Evolutionary conservation across 495 filamentous ascomycete species (phyloP).

Genomic region (Daldinia concentrica): DNA sequence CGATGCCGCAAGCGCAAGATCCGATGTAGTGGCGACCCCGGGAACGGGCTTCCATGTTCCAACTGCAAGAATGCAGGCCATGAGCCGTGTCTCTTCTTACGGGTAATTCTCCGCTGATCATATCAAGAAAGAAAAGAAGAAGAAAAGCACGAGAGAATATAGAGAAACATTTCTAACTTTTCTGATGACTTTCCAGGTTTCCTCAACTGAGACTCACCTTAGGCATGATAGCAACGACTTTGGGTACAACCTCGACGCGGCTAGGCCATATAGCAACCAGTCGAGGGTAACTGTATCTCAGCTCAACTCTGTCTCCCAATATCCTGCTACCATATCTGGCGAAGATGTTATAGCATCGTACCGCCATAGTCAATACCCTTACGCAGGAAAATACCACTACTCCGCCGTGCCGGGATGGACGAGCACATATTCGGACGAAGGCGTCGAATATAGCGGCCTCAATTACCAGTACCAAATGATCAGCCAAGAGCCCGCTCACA

Average conservation of each 20-base stretch:
- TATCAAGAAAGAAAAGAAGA: slow-evolving; percentile 7
- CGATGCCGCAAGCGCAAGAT: slow-evolving; percentile 96
- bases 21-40: slow-evolving; percentile 88
- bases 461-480: slow-evolving; percentile 47
- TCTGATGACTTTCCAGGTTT: slow-evolving; percentile 52
- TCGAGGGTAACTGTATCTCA: slow-evolving; percentile 45
- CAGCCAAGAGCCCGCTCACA: slow-evolving; percentile 44
- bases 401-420: slow-evolving; percentile 48
- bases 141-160: slow-evolving; percentile 6
- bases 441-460: slow-evolving; percentile 52
- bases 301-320: slow-evolving; percentile 36
- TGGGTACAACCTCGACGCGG: slow-evolving; percentile 52
- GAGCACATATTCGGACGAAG: slow-evolving; percentile 49
- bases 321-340: slow-evolving; percentile 41
- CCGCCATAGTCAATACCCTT: slow-evolving; percentile 46
- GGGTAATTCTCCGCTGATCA: slow-evolving; percentile 64
- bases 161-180: slow-evolving; percentile 27
- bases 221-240: slow-evolving; percentile 51
- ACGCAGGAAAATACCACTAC: slow-evolving; percentile 49
- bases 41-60: slow-evolving; percentile 76
- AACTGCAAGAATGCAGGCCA: slow-evolving; percentile 82
- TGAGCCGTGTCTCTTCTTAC: slow-evolving; percentile 77
- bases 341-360: slow-evolving; percentile 47
- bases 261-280: slow-evolving; percentile 50
- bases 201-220: slow-evolving; percentile 56